These are phyloP conservation scores for Penicillium sp. DNA, from an alignment of 2,329 filamentous ascomycete genomes.

Conservation along the genomic window DNA sequence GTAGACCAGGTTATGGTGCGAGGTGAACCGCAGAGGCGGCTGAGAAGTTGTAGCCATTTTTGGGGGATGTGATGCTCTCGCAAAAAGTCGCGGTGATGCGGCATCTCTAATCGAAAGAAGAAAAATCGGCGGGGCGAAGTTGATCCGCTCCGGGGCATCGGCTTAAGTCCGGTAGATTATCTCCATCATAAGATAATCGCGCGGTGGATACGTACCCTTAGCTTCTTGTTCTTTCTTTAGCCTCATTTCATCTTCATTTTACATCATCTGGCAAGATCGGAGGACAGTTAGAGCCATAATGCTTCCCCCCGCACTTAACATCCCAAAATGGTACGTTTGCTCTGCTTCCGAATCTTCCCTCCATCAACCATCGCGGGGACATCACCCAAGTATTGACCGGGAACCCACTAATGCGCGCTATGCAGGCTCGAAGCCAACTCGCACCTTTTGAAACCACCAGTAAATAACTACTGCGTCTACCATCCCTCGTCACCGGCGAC, in stretches of 20 bases:
- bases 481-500: slow-evolving; percentile 66
- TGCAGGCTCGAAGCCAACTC: slow-evolving; percentile 84
- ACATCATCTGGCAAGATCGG: neutral
- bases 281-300: slow-evolving; percentile 17
- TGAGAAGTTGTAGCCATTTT: slow-evolving; percentile 47
- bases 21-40: slow-evolving; percentile 69
- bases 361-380: slow-evolving; percentile 17
- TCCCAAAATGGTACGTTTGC: slow-evolving; percentile 44
- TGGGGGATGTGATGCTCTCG: slow-evolving; percentile 6
- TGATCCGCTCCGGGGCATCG: slow-evolving; percentile 29
- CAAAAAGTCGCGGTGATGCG: slow-evolving; percentile 12
- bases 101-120: slow-evolving; percentile 23
- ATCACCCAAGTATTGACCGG: neutral
- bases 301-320: slow-evolving; percentile 43
- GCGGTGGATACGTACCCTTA: neutral
- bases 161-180: slow-evolving; percentile 30
- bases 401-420: neutral
- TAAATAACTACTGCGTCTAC: slow-evolving; percentile 98
- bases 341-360: slow-evolving; percentile 13
- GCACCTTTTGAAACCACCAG: slow-evolving; percentile 86
- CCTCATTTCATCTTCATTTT: neutral
- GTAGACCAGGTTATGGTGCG: slow-evolving; percentile 77
- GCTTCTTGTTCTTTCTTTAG: neutral
- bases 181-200: slow-evolving; percentile 21
- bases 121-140: slow-evolving; percentile 32